These are phyloP conservation scores for Entomortierella chlamydospora DNA, from an alignment of 192 early-diverging fungal genomes.

Conservation along the genomic window DNA sequence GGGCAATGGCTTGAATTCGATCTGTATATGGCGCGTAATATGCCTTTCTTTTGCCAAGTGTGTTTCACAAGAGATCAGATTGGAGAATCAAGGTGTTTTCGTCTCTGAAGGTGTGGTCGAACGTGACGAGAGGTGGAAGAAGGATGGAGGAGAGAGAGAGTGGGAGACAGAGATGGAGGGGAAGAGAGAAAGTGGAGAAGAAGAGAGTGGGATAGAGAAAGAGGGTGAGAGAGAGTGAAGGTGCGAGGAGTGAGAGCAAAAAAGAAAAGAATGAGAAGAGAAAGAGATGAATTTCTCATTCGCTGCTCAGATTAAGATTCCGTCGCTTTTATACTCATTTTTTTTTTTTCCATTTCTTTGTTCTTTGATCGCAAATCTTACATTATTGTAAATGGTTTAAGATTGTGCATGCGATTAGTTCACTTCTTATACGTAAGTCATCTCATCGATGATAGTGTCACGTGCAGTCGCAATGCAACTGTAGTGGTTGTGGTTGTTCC, in stretches of 20 bases:
- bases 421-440: no score
- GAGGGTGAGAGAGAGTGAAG: not conserved
- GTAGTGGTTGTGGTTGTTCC: no score
- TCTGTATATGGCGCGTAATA: not conserved
- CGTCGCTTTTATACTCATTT: constrained; percentile 14
- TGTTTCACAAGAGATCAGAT: no score
- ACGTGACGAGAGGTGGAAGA: not conserved
- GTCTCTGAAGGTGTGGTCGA: not conserved
- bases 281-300: constrained; percentile 39
- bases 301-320: not conserved
- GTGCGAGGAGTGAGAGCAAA: not conserved
- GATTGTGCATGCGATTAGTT: no score
- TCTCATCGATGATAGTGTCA: no score
- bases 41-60: not conserved
- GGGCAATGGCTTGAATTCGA: no score
- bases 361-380: no score
- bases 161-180: not conserved
- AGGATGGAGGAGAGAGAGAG: constrained; percentile 7
- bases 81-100: not conserved
- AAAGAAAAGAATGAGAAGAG: not conserved
- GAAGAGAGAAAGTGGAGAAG: not conserved
- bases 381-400: no score
- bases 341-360: no score
- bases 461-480: no score
- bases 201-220: not conserved